Percentiles rank a stretch among this genome's conserved stretches.
Evolutionary conservation across 2,329 filamentous ascomycete species (phyloP).

Genomic region (Myriosclerotinia curreyana): DNA sequence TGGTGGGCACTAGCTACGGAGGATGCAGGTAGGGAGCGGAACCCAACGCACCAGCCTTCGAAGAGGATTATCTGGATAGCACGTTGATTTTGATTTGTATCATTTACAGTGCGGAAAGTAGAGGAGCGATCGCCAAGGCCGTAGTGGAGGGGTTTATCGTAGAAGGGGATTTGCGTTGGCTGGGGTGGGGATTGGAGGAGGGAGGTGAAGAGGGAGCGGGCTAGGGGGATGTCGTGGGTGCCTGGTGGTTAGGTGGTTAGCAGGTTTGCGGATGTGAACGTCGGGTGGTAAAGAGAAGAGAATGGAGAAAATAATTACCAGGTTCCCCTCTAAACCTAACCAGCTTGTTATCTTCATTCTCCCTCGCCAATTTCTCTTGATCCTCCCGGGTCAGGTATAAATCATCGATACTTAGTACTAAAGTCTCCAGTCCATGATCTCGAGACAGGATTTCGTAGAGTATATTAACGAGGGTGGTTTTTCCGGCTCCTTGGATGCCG

Average conservation of each 20-base stretch:
- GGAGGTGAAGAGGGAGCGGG: constrained; percentile 50
- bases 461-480: constrained; percentile 77
- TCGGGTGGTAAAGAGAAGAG: background rate
- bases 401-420: constrained; percentile 65
- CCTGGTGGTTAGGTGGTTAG: constrained; percentile 44
- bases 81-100: constrained; percentile 25
- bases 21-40: constrained; percentile 51
- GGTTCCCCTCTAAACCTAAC: constrained; percentile 66
- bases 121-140: constrained; percentile 60
- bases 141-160: constrained; percentile 63
- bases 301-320: constrained; percentile 37
- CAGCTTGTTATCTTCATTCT: constrained; percentile 56
- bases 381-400: constrained; percentile 62
- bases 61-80: constrained; percentile 57
- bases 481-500: constrained; percentile 87
- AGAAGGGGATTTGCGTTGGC: constrained; percentile 54
- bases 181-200: constrained; percentile 45
- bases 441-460: constrained; percentile 55
- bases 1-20: constrained; percentile 47
- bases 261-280: background rate
- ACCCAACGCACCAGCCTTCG: constrained; percentile 72
- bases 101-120: constrained; percentile 50
- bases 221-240: constrained; percentile 64
- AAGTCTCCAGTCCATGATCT: constrained; percentile 51
- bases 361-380: constrained; percentile 51